Base-by-base conservation (phyloP, 2,329 filamentous ascomycete species). In the Lachnellula arida region DNA sequence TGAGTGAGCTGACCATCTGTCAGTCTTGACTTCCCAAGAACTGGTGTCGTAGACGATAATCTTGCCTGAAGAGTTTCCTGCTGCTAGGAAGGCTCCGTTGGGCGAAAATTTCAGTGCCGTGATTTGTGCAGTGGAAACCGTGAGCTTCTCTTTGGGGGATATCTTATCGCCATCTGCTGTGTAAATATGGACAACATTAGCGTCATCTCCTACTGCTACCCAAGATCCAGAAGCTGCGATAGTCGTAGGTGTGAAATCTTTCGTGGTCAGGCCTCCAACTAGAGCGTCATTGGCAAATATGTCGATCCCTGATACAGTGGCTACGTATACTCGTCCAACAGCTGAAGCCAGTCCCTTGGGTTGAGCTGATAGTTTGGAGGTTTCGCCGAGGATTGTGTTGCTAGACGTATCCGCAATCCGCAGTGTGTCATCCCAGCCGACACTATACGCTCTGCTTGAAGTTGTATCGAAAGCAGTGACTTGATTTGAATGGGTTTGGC, bases 361-460 rank as follows among this genome's bases (percentile, higher is more conserved):
- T 68, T 97, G 94, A 17, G 86, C 87, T 2, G 82, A 78, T 19
- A 96, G 80, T 68, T 88, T 86, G 34, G 80, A 74, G 1, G 83
- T 77, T 49, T 80, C 78, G 54, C 88, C 90, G 5, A 86, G 79
- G 71, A 95, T 97, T 0, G 86, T 89, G 66, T 84, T 87, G 51
- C 86, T 83, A 0, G 84, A 80, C 56, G 87, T 80, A 62, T 96
- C 91, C 37, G 95, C 80, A 44, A 82, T 87, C 60, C 91, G 87
- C 37, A 97, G 78, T 1, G 87, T 91, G 71, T 99, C 94, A 69
- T 99, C 94, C 94, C 93, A 99, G 60, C 87, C 92, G 52, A 93
- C 88, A 67, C 87, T 93, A 74, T 89, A 92, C n/a, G 91, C 82
- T 62, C 84, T 81, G 35, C 84, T 81, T 2, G 77, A 69, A 7